phyloP scores from a whole-genome alignment of 2,329 filamentous ascomycete genomes.

The Trichothecium roseum region DNA sequence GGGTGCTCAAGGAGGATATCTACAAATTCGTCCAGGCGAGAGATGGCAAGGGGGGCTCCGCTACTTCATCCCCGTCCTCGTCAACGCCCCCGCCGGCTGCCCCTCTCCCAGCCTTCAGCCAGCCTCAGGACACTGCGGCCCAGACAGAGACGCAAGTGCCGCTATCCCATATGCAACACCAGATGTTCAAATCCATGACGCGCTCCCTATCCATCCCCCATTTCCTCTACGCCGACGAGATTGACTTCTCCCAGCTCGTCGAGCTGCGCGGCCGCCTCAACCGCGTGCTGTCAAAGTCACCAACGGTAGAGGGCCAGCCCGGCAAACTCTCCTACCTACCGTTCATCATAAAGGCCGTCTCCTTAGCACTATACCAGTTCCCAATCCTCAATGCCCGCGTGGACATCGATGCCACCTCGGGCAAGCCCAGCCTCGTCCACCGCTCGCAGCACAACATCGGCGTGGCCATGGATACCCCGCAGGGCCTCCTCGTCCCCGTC shows the following conservation, averaged over 20 bases:
- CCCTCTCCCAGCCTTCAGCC: constrained; percentile 12
- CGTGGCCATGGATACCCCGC: constrained; percentile 87
- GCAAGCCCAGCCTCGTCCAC: constrained; percentile 66
- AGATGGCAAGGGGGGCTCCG: constrained; percentile 21
- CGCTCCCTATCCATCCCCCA: constrained; percentile 83
- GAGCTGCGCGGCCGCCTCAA: constrained; percentile 68
- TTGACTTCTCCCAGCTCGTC: constrained; percentile 70
- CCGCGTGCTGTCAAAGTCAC: constrained; percentile 34
- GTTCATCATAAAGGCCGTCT: constrained; percentile 93
- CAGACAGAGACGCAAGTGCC: constrained; percentile 60
- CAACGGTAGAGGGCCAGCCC: constrained; percentile 35
- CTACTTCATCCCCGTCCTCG: constrained; percentile 5
- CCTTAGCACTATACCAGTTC: constrained; percentile 68
- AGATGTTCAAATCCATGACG: constrained; percentile 99
- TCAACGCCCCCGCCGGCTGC: constrained; percentile 11
- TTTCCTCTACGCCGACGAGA: constrained; percentile 87
- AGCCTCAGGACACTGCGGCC: constrained; percentile 19
- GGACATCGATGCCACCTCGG: constrained; percentile 43
- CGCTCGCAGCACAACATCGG: constrained; percentile 89
- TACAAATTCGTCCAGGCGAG: constrained; percentile 54
- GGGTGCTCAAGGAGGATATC: constrained; percentile 89
- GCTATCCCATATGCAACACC: constrained; percentile 69
- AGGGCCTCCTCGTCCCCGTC: constrained; percentile 82
- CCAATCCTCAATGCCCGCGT: constrained; percentile 83
- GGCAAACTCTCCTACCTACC: constrained; percentile 79